Conservation (phyloP, 805 yeast genomes). For the Suhomyces kilbournensis region DNA sequence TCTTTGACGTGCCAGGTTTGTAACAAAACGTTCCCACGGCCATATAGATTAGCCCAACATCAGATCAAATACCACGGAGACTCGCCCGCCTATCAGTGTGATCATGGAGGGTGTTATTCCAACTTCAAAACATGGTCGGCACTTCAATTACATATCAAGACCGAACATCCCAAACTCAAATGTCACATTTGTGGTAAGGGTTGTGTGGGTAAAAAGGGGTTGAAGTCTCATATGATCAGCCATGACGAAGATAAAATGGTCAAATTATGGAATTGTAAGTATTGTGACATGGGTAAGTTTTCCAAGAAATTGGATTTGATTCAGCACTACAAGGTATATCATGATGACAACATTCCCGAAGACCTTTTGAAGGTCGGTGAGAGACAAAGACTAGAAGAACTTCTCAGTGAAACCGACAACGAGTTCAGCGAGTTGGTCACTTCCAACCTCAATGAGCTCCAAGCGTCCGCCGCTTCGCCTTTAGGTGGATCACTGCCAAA, state of each 20-base stretch:
- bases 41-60: constrained; percentile 65
- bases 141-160: constrained; percentile 65
- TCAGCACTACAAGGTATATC: constrained; percentile 53
- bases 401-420: constrained; percentile 15
- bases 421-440: constrained; percentile 6
- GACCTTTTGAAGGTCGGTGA: constrained; percentile 27
- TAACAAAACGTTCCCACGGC: constrained; percentile 59
- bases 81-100: constrained; percentile 55
- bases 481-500: neutral
- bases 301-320: constrained; percentile 56
- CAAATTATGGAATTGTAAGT: constrained; percentile 66
- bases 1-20: constrained; percentile 61
- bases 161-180: constrained; percentile 66
- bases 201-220: constrained; percentile 70
- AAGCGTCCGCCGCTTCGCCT: neutral
- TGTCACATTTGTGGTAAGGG: constrained; percentile 67
- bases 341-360: constrained; percentile 39
- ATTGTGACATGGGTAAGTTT: constrained; percentile 48
- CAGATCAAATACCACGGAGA: constrained; percentile 61
- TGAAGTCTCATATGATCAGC: constrained; percentile 64
- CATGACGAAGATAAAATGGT: constrained; percentile 55
- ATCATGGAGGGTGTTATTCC: constrained; percentile 56
- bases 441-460: constrained; percentile 1
- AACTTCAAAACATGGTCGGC: constrained; percentile 72
- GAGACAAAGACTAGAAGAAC: constrained; percentile 17